Percentiles rank a stretch among this genome's conserved stretches.
Evolutionary conservation across 2,329 filamentous ascomycete species (phyloP).

Genomic region (Ophiostoma sp.): DNA sequence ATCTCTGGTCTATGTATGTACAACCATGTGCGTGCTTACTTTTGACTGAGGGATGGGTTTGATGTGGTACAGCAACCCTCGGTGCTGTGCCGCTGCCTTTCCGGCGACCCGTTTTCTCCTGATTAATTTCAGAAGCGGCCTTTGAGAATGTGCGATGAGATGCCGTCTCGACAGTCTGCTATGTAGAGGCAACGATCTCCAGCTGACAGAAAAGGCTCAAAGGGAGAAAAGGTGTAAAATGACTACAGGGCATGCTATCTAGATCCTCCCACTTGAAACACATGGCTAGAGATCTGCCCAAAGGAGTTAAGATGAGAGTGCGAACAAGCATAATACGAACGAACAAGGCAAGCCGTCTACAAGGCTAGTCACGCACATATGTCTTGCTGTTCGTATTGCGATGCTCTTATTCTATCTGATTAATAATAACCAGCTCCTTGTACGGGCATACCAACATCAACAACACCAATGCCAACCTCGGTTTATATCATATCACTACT

Average conservation of each 20-base stretch:
- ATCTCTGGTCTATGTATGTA: background rate
- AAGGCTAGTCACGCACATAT: conserved; percentile 5
- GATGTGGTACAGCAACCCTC: background rate
- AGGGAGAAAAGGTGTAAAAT: background rate
- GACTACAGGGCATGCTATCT: no score
- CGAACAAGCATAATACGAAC: background rate
- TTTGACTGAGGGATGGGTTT: background rate
- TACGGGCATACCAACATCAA: background rate
- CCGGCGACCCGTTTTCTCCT: background rate
- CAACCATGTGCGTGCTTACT: background rate
- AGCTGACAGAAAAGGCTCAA: background rate
- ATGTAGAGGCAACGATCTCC: background rate
- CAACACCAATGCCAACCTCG: background rate
- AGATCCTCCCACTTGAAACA: conserved; percentile 8
- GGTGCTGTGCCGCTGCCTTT: background rate
- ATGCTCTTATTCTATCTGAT: background rate
- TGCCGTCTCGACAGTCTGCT: background rate
- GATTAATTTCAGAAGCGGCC: background rate
- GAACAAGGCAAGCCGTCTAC: background rate
- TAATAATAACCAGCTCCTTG: background rate
- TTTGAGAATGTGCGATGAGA: background rate
- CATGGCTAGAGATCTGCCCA: conserved; percentile 1
- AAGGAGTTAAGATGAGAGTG: background rate
- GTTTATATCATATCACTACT: background rate
- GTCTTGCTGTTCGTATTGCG: background rate